These are phyloP conservation scores for Boletus tylopilopsis DNA, from an alignment of 768 basidiomycete species.

Conservation along the genomic window DNA sequence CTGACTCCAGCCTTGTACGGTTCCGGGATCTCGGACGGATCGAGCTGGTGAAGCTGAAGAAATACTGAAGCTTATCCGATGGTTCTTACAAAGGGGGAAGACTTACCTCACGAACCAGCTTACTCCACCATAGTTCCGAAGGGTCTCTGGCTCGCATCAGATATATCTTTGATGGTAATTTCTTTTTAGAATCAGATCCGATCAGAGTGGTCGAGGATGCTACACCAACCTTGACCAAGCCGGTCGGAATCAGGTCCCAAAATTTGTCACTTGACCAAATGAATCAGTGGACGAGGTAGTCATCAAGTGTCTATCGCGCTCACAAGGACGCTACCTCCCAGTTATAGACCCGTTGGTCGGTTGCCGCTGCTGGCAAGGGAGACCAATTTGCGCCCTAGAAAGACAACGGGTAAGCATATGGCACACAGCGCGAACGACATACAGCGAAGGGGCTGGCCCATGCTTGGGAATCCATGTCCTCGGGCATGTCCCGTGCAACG, in stretches of 20 bases:
- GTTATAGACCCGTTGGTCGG: constrained; percentile 30
- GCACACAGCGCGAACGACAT: constrained; percentile 9
- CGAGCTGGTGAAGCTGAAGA: constrained; percentile 32
- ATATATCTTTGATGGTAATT: constrained; percentile 37
- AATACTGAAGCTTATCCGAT: neutral
- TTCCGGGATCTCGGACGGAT: constrained; percentile 33
- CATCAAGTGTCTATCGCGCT: constrained; percentile 10
- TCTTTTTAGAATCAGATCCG: constrained; percentile 23
- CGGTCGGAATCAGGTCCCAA: constrained; percentile 45
- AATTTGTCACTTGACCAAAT: constrained; percentile 36
- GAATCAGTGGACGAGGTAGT: constrained; percentile 4
- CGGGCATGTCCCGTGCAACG: constrained; percentile 37
- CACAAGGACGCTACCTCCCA: constrained; percentile 45
- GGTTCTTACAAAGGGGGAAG: neutral
- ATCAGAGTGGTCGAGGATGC: neutral
- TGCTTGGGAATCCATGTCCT: constrained; percentile 38
- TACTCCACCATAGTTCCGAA: constrained; percentile 36
- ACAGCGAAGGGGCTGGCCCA: constrained; percentile 54
- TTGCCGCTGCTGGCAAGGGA: constrained; percentile 36
- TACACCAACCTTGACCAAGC: constrained; percentile 36
- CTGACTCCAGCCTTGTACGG: constrained; percentile 35
- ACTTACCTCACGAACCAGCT: constrained; percentile 38
- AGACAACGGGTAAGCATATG: neutral
- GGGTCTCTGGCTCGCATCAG: constrained; percentile 14
- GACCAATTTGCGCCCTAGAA: constrained; percentile 46